These are phyloP conservation scores for Calonectria pteridis DNA, from an alignment of 2,329 filamentous ascomycete genomes.

Conservation along the genomic window DNA sequence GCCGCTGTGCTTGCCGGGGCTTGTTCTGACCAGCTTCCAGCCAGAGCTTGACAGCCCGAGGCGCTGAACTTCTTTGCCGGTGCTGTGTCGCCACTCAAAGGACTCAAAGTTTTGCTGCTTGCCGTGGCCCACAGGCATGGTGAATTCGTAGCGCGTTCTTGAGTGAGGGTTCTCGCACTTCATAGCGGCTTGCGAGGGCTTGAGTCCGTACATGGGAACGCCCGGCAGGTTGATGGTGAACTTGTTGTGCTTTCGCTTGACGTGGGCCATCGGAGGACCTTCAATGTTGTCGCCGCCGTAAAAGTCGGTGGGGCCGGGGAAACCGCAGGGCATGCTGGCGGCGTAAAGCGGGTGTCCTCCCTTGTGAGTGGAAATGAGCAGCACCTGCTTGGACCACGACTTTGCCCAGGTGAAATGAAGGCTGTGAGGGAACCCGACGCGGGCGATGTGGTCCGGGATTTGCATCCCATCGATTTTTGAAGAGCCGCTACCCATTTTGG, in stretches of 20 bases:
- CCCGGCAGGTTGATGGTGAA: constrained; percentile 32
- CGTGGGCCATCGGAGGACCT: constrained; percentile 20
- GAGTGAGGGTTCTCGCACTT: neutral
- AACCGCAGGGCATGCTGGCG: constrained; percentile 28
- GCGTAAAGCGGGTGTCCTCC: constrained; percentile 18
- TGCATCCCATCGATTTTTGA: constrained; percentile 7
- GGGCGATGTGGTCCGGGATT: constrained; percentile 26
- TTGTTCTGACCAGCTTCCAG: constrained; percentile 34
- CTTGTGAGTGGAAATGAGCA: constrained; percentile 21
- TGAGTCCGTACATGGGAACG: constrained; percentile 17
- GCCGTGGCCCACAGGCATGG: constrained; percentile 25
- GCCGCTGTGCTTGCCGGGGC: neutral
- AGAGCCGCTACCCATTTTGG: neutral
- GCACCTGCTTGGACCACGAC: constrained; percentile 24
- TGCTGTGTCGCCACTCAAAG: constrained; percentile 34
- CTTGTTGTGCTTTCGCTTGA: neutral
- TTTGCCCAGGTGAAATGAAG: constrained; percentile 32
- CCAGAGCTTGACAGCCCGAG: constrained; percentile 29
- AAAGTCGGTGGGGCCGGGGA: constrained; percentile 15
- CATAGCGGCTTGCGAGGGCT: constrained; percentile 19
- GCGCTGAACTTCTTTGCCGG: constrained; percentile 30
- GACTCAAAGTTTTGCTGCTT: constrained; percentile 16
- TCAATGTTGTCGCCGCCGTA: constrained; percentile 15
- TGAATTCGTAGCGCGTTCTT: constrained; percentile 23
- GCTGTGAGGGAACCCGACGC: constrained; percentile 31